Percentiles rank a stretch among this genome's conserved stretches.
Evolutionary conservation across 176 grass and related monocot genomes (phyloP).

Genomic region (Bothriochloa decipiens): DNA sequence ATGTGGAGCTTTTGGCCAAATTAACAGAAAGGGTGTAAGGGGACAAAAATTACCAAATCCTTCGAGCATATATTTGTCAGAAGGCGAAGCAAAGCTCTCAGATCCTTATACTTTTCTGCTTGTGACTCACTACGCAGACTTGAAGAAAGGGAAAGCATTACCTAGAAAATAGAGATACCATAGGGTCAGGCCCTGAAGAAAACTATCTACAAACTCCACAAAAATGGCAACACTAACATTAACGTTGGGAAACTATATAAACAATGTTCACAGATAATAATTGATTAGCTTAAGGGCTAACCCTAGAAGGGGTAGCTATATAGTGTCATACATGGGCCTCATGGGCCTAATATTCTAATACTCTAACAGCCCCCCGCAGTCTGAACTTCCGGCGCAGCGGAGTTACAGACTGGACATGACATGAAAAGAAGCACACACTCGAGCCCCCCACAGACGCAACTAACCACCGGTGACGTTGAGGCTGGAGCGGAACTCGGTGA

Average conservation of each 20-base stretch:
- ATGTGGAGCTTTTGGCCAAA: constrained; percentile 35
- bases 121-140: constrained; percentile 85
- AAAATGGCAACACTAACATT: neutral
- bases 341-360: too few relatives aligned
- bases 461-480: too few relatives aligned
- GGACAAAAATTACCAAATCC: constrained; percentile 71
- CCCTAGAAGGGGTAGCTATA: too few relatives aligned
- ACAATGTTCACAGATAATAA: too few relatives aligned
- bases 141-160: constrained; percentile 82
- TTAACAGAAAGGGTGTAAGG: constrained; percentile 10
- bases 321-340: too few relatives aligned
- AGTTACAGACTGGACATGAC: too few relatives aligned
- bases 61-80: constrained; percentile 98
- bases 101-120: constrained; percentile 96
- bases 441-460: too few relatives aligned
- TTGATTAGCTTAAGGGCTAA: too few relatives aligned
- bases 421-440: too few relatives aligned
- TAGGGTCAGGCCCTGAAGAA: constrained; percentile 13
- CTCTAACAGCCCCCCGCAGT: too few relatives aligned
- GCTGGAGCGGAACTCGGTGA: too few relatives aligned
- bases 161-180: constrained; percentile 63
- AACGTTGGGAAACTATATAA: constrained; percentile 19
- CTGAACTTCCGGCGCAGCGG: too few relatives aligned
- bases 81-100: constrained; percentile 96
- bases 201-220: constrained; percentile 4